A percentile compares a stretch with the other conserved stretches of the same genome.
Evolutionary conservation across 2,329 filamentous ascomycete genomes (phyloP).

Genomic region (Alternaria ventricosa): DNA sequence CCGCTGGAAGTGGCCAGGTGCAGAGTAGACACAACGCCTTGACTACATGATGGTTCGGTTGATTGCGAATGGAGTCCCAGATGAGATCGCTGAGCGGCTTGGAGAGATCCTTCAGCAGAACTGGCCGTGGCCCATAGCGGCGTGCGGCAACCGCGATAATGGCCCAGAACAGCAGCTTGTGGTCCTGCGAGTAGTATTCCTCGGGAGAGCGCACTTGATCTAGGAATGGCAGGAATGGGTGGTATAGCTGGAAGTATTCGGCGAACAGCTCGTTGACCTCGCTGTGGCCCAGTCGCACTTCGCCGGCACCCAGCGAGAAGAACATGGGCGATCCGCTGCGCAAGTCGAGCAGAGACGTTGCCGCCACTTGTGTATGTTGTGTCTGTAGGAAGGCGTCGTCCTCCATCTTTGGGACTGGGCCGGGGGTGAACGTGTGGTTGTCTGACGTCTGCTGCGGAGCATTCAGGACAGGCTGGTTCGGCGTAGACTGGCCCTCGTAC

Average conservation of each 20-base stretch:
- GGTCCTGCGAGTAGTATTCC: conserved; percentile 77
- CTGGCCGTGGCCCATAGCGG: conserved; percentile 69
- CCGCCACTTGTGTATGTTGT: conserved; percentile 48
- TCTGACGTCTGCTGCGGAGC: conserved; percentile 32
- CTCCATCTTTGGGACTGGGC: conserved; percentile 32
- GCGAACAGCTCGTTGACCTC: conserved; percentile 66
- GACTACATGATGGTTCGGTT: conserved; percentile 79
- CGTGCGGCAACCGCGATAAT: conserved; percentile 78
- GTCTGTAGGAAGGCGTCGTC: conserved; percentile 46
- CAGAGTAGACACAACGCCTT: conserved; percentile 82
- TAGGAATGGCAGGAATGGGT: conserved; percentile 79
- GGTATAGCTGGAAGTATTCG: conserved; percentile 78
- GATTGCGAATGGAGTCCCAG: conserved; percentile 80
- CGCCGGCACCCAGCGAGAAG: conserved; percentile 64
- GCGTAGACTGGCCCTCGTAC: conserved; percentile 60
- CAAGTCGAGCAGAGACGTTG: conserved; percentile 50
- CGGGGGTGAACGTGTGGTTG: conserved; percentile 29
- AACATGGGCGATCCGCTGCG: conserved; percentile 59
- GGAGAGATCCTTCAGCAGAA: conserved; percentile 71
- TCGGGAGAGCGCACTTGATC: conserved; percentile 69
- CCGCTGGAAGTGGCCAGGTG: conserved; percentile 84
- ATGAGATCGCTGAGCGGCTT: conserved; percentile 71
- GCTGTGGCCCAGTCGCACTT: conserved; percentile 52
- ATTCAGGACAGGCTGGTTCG: conserved; percentile 34
- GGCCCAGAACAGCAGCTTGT: conserved; percentile 84